Percentiles rank a stretch among this genome's conserved stretches.
These are phyloP conservation scores for Avena eriantha DNA, from an alignment of 176 grass and related monocot species.

Conservation along the genomic window DNA sequence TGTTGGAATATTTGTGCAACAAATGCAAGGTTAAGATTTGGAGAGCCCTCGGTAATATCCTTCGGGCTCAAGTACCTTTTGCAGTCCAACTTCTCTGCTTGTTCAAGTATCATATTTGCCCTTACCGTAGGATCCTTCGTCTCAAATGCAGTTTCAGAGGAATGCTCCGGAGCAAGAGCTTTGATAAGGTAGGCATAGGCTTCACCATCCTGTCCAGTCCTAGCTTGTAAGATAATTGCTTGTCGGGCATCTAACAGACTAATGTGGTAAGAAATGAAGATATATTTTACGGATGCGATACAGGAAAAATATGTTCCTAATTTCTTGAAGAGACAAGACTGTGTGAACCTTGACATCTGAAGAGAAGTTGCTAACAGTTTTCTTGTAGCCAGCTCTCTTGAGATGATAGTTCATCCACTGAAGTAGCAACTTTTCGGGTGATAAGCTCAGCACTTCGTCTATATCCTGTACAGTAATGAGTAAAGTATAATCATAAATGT, in stretches of 20 bases:
- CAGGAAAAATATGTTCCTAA: not conserved
- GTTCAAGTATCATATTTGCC: slow-evolving; percentile 91
- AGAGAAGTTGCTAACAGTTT: slow-evolving; percentile 91
- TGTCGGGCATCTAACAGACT: slow-evolving; percentile 16
- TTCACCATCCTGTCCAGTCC: slow-evolving; percentile 77
- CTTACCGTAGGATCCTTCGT: slow-evolving; percentile 77
- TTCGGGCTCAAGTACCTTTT: slow-evolving; percentile 92
- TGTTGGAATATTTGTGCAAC: slow-evolving; percentile 98
- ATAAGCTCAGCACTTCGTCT: slow-evolving; percentile 81
- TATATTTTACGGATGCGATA: not conserved
- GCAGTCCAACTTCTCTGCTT: slow-evolving; percentile 93
- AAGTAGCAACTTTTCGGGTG: slow-evolving; percentile 84
- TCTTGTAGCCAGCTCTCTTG: slow-evolving; percentile 90
- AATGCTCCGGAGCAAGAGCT: slow-evolving; percentile 91
- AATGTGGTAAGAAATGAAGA: not conserved
- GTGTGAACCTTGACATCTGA: slow-evolving; percentile 75
- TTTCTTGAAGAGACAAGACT: slow-evolving; percentile 3
- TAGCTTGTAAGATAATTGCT: slow-evolving; percentile 26
- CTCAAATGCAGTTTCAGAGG: slow-evolving; percentile 61
- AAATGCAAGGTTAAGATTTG: slow-evolving; percentile 99
- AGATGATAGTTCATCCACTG: slow-evolving; percentile 97
- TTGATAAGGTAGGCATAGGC: slow-evolving; percentile 97
- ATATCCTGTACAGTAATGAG: slow-evolving; percentile 69
- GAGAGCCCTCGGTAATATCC: slow-evolving; percentile 93
- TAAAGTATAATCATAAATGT: not conserved